phyloP scores from a whole-genome alignment of 495 filamentous ascomycete species.

The Podospora pseudopauciseta region DNA sequence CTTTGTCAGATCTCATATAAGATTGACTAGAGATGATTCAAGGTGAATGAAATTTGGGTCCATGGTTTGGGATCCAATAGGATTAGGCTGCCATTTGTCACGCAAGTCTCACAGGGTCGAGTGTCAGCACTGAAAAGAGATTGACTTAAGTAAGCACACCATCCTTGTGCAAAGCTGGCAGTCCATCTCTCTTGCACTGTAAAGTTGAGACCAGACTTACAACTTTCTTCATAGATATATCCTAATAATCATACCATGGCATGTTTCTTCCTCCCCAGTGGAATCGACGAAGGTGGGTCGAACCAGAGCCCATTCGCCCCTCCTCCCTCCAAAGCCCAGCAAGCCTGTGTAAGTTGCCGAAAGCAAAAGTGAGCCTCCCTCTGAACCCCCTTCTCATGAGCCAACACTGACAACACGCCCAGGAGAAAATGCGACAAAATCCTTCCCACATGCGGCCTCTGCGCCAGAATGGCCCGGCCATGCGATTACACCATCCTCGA shows the following conservation, averaged over 20 bases:
- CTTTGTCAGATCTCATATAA: no score
- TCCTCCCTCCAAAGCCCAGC: conserved; percentile 19
- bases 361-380: conserved; percentile 39
- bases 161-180: no score
- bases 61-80: no score
- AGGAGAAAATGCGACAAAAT: conserved; percentile 48
- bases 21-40: no score
- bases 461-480: conserved; percentile 36
- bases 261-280: not conserved
- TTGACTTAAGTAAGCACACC: no score
- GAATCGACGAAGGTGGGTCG: not conserved
- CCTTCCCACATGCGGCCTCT: conserved; percentile 42
- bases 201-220: no score
- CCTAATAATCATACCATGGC: not conserved
- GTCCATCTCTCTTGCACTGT: no score
- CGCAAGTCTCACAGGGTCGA: no score
- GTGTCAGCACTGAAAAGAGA: no score
- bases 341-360: conserved; percentile 28
- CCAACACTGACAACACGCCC: not conserved
- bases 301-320: not conserved
- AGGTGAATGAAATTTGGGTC: no score
- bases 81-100: no score
- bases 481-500: conserved; percentile 41
- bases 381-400: not conserved
- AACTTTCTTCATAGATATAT: no score